Percentiles rank a stretch among this genome's conserved stretches.
phyloP scores from a whole-genome alignment of 331 rosid genomes.

The Phaseolus coccineus region DNA sequence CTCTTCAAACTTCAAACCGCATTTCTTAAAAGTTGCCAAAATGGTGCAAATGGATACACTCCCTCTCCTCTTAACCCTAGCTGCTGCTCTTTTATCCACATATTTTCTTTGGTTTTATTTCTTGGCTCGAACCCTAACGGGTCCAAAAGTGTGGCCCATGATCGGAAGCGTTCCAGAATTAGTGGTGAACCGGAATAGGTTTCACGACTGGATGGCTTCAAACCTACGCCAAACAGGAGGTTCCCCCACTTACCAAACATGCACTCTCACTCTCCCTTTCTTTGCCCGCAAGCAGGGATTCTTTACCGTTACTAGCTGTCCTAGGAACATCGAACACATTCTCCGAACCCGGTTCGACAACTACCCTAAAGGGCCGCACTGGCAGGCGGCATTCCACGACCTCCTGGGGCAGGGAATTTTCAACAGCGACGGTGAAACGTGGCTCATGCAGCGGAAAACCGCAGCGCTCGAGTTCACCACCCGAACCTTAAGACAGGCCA shows the following conservation, averaged over 20 bases:
- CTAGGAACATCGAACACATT: constrained; percentile 84
- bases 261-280: constrained; percentile 77
- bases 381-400: constrained; percentile 92
- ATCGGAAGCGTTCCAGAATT: constrained; percentile 82
- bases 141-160: constrained; percentile 77
- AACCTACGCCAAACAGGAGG: constrained; percentile 67
- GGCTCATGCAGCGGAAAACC: constrained; percentile 92
- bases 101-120: constrained; percentile 74
- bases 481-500: constrained; percentile 82
- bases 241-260: constrained; percentile 80
- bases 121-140: constrained; percentile 57
- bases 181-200: constrained; percentile 56
- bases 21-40: neutral
- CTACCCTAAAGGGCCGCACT: constrained; percentile 87
- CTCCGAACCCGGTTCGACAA: constrained; percentile 80
- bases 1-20: constrained; percentile 14
- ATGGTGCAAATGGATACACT: constrained; percentile 54
- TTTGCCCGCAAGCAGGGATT: constrained; percentile 69
- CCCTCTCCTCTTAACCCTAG: constrained; percentile 46
- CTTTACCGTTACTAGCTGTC: constrained; percentile 80
- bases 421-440: constrained; percentile 91
- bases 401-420: constrained; percentile 90
- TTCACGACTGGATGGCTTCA: constrained; percentile 82
- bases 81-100: constrained; percentile 48
- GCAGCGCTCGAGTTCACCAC: constrained; percentile 96